Evolutionary conservation across 1,284 basidiomycete species (phyloP).

Genomic region (Ceratobasidium sp.): DNA sequence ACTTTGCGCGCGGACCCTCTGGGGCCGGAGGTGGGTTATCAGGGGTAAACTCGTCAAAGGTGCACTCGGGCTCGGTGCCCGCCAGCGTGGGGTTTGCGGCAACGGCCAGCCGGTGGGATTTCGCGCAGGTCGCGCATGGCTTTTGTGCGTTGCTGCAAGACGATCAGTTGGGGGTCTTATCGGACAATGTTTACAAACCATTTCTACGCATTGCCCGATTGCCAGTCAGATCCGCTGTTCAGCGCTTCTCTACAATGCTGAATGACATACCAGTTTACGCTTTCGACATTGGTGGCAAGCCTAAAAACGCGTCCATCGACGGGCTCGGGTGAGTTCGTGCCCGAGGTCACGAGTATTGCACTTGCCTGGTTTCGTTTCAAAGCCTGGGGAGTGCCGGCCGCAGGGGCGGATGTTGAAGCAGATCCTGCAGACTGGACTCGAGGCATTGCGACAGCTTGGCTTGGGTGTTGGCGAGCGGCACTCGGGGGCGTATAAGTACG

Average conservation of each 20-base stretch:
- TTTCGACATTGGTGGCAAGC: slow-evolving; percentile 44
- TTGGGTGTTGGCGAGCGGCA: neutral
- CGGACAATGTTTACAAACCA: slow-evolving; percentile 9
- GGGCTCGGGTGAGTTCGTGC: slow-evolving; percentile 37
- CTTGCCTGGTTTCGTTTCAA: slow-evolving; percentile 38
- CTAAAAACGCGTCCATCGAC: slow-evolving; percentile 12
- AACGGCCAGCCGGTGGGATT: slow-evolving; percentile 35
- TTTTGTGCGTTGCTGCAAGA: slow-evolving; percentile 39
- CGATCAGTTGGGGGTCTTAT: neutral
- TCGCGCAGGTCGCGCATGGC: slow-evolving; percentile 34
- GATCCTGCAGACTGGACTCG: slow-evolving; percentile 37
- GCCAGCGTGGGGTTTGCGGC: slow-evolving; percentile 30
- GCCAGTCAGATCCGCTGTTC: neutral
- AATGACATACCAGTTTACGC: slow-evolving; percentile 29
- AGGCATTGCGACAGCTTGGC: slow-evolving; percentile 13
- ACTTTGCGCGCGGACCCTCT: slow-evolving; percentile 39
- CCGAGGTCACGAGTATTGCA: slow-evolving; percentile 38
- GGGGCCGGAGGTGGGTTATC: slow-evolving; percentile 34
- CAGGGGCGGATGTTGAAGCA: neutral
- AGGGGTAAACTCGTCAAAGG: slow-evolving; percentile 31
- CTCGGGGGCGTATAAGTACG: neutral
- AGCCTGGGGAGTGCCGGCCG: neutral
- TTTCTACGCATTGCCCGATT: slow-evolving; percentile 15
- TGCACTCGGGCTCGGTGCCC: slow-evolving; percentile 33
- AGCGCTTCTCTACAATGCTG: neutral